Percentiles rank a stretch among this genome's conserved stretches.
Conservation (phyloP, 2,329 filamentous ascomycete species). For the Cordyceps tenuipes region DNA sequence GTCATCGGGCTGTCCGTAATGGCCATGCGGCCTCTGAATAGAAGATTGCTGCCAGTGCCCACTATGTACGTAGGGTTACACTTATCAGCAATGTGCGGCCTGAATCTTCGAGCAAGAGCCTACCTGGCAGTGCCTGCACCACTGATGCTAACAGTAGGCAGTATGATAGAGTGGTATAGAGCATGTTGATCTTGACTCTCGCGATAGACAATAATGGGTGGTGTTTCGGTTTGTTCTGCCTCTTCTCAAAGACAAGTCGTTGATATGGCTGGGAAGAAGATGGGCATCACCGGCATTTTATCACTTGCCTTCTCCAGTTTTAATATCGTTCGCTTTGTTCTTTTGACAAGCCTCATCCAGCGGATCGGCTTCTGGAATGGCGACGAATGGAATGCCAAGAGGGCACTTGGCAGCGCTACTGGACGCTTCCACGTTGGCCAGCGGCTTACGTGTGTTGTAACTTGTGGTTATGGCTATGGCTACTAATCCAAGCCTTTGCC, state of each 20-base stretch:
- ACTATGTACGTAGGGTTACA: neutral
- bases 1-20: neutral
- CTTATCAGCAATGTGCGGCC: neutral
- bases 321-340: neutral
- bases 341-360: neutral
- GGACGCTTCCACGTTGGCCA: neutral
- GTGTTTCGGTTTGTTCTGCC: neutral
- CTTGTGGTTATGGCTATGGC: no score
- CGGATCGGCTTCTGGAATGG: neutral
- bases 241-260: neutral
- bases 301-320: constrained; percentile 4
- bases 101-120: neutral
- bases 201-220: neutral
- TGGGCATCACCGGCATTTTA: neutral
- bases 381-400: neutral
- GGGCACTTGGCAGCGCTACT: neutral
- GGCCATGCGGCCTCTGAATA: constrained; percentile 5
- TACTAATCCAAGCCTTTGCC: neutral
- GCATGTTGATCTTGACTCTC: neutral
- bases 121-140: neutral
- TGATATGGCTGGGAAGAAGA: neutral
- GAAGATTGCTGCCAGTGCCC: constrained; percentile 1
- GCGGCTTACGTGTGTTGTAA: neutral
- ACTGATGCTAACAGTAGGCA: neutral
- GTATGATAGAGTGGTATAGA: neutral